These are phyloP conservation scores for Berberis vulgaris DNA, from an alignment of 164 flowering plant species.

Conservation along the genomic window DNA sequence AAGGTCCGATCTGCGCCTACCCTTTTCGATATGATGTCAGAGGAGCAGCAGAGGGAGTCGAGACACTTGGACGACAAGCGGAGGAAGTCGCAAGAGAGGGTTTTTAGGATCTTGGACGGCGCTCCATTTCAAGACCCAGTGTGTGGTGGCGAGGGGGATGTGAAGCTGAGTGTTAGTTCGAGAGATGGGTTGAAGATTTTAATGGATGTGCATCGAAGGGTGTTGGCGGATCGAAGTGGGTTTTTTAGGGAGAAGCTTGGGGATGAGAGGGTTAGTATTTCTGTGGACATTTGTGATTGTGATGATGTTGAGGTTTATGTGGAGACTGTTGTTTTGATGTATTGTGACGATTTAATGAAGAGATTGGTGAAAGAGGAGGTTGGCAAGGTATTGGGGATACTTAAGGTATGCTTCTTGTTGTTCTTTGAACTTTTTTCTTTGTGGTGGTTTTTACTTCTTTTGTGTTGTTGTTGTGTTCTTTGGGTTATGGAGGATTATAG, in stretches of 20 bases:
- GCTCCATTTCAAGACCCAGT: constrained; percentile 29
- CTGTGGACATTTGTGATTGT: constrained; percentile 82
- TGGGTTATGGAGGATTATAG: not conserved
- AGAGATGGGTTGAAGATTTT: constrained; percentile 49
- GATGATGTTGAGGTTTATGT: constrained; percentile 87
- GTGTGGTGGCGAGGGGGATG: constrained; percentile 47
- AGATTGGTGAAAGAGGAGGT: constrained; percentile 60
- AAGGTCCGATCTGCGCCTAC: constrained; percentile 32
- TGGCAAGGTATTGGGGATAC: constrained; percentile 52
- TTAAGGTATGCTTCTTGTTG: constrained; percentile 46
- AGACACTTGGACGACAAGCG: constrained; percentile 18
- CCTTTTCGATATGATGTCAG: constrained; percentile 76
- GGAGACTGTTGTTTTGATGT: constrained; percentile 78
- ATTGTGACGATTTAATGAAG: constrained; percentile 61
- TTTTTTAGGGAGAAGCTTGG: constrained; percentile 68
- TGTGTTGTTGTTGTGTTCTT: not conserved
- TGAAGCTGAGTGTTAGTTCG: constrained; percentile 58
- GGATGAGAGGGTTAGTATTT: constrained; percentile 32
- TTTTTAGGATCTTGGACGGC: constrained; percentile 35
- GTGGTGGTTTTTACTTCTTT: not conserved
- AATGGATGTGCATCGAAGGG: constrained; percentile 66
- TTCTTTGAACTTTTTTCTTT: not conserved
- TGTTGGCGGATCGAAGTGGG: constrained; percentile 50
- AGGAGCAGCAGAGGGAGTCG: constrained; percentile 40
- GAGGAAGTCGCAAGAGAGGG: constrained; percentile 29